phyloP scores from a whole-genome alignment of 805 yeast species.

The Cyberlindnera misumaiensis region DNA sequence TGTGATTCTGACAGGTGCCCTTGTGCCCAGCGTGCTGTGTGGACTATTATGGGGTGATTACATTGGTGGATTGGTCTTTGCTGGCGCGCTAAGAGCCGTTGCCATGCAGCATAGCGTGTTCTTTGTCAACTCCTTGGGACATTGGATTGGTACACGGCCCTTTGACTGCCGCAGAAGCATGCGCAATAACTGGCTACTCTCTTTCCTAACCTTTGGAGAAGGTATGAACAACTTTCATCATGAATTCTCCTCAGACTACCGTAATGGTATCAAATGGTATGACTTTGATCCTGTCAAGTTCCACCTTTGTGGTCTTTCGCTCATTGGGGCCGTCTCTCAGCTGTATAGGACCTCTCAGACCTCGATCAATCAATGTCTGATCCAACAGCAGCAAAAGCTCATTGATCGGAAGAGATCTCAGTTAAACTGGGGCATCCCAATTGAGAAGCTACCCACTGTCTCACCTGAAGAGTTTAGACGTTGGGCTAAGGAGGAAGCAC shows the following conservation, averaged over 20 bases:
- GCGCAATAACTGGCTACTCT: slow-evolving; percentile 53
- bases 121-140: slow-evolving; percentile 78
- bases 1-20: slow-evolving; percentile 42
- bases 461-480: slow-evolving; percentile 45
- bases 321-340: slow-evolving; percentile 52
- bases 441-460: slow-evolving; percentile 73
- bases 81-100: slow-evolving; percentile 67
- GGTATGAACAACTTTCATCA: slow-evolving; percentile 92
- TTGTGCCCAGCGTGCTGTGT: slow-evolving; percentile 60
- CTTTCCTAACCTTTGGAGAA: slow-evolving; percentile 78
- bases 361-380: slow-evolving; percentile 60
- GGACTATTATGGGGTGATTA: slow-evolving; percentile 69
- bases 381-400: slow-evolving; percentile 78
- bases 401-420: slow-evolving; percentile 71
- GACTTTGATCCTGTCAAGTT: slow-evolving; percentile 87
- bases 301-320: slow-evolving; percentile 42
- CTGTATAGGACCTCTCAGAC: slow-evolving; percentile 38
- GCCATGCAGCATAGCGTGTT: slow-evolving; percentile 75
- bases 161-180: slow-evolving; percentile 71
- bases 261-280: slow-evolving; percentile 65
- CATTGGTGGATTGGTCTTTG: slow-evolving; percentile 70
- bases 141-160: slow-evolving; percentile 66
- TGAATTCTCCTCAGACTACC: slow-evolving; percentile 87
- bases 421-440: slow-evolving; percentile 91
- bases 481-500: slow-evolving; percentile 33